A percentile compares a stretch with the other conserved stretches of the same genome.
These are phyloP conservation scores for Candida boidinii DNA, from an alignment of 805 yeast species.

Conservation along the genomic window DNA sequence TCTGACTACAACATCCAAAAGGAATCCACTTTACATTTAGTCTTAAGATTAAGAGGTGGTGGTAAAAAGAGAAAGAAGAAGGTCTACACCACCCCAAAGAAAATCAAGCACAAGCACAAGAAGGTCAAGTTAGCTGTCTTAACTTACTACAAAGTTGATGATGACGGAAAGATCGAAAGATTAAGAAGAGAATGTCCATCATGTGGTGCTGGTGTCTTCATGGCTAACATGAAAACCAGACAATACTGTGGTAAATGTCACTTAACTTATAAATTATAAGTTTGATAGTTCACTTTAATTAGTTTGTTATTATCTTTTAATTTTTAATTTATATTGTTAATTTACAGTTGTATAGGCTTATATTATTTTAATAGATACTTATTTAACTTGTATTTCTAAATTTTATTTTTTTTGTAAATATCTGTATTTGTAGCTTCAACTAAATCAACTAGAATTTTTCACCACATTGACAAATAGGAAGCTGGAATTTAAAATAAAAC, in stretches of 20 bases:
- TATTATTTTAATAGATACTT: too few relatives aligned
- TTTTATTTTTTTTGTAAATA: too few relatives aligned
- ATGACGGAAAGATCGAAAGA: conserved; percentile 97
- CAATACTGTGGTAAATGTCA: conserved; percentile 99
- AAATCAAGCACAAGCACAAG: conserved; percentile 99
- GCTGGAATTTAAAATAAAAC: too few relatives aligned
- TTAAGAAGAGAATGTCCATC: conserved; percentile 97
- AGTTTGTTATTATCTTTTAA: too few relatives aligned
- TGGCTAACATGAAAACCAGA: conserved; percentile 98
- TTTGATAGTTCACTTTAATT: conserved; percentile 3
- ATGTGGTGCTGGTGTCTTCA: conserved; percentile 99
- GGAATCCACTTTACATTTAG: conserved; percentile 97
- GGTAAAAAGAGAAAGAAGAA: conserved; percentile 99
- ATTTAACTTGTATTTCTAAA: too few relatives aligned
- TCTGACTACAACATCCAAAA: conserved; percentile 99
- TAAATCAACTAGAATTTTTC: too few relatives aligned
- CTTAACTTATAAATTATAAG: conserved; percentile 67
- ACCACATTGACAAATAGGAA: too few relatives aligned
- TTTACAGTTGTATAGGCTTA: too few relatives aligned
- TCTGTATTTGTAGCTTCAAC: too few relatives aligned
- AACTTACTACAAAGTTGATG: conserved; percentile 98
- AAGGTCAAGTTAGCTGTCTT: conserved; percentile 98
- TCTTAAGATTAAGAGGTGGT: conserved; percentile 93
- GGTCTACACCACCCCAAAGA: conserved; percentile 99
- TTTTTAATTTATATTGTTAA: too few relatives aligned